Evolutionary conservation across 2,329 filamentous ascomycete species (phyloP), one percentile per base, ranked within the genome.

Genomic region (Neobulgaria alba): DNA sequence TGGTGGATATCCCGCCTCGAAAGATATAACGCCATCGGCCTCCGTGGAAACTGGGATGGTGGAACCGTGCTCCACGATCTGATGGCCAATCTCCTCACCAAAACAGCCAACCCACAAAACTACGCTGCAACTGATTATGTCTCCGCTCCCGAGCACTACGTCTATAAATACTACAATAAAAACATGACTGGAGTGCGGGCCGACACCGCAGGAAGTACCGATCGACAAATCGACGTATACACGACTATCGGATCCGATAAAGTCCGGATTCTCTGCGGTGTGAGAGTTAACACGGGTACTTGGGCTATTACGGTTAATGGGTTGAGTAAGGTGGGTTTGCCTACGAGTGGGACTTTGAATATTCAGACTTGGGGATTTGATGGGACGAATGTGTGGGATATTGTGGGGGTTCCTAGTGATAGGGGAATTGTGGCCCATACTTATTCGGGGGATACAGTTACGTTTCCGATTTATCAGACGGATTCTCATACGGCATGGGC

Each of bases 161-260:
- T 69, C 4, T 70, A 69, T 50, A 62, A 63, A 35, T 69, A 68
- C 53, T 69, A 69, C 48, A 57, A 58, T 30, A 46, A 53, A 3
- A 61, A 61, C 20, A 68, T 68, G 66, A 63, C 60, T 0, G 66
- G 67, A 3, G 36, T 54, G 7, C 60, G 65, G 12, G 56, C 63
- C 4, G 55, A 52, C 1, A 66, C 65, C 2, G 50, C 53, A 0
- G 53, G 52, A 1, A 60, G 61, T 2, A 43, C 32, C 2, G 48
- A 51, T 32, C 21, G n/a, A 8, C n/a, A 14, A 3, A 34, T 40
- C 12, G 46, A 51, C 17, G 42, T 45, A 7, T 51, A 45, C 29
- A 43, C 48, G 4, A 47, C 41, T 12, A 23, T 36, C n/a, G 43
- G 29, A 2, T 26, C 23, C 23, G 33, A 43, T 15, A 39, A 19